phyloP scores from a whole-genome alignment of 306 rosid species.

The Pueraria montana region DNA sequence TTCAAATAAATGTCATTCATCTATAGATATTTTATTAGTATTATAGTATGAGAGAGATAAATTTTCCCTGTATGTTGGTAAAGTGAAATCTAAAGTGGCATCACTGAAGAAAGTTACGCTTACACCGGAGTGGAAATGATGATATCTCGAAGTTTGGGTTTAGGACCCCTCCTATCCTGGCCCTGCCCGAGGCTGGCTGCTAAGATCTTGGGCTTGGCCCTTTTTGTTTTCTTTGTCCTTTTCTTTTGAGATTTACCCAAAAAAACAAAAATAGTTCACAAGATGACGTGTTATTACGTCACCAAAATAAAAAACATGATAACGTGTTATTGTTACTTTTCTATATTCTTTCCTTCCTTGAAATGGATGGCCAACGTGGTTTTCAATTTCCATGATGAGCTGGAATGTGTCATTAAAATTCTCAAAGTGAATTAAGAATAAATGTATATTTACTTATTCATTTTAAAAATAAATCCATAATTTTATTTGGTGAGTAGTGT shows the following conservation, averaged over 20 bases:
- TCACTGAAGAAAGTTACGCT: background rate
- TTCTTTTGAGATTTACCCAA: background rate
- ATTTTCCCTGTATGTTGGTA: background rate
- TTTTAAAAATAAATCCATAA: no score
- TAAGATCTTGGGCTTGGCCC: background rate
- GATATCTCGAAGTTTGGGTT: slow-evolving; percentile 1
- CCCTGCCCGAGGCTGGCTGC: background rate
- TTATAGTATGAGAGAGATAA: background rate
- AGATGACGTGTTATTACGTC: background rate
- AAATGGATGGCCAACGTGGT: no score
- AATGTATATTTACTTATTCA: no score
- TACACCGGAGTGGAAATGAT: background rate
- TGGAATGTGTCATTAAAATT: no score
- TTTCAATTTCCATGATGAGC: no score
- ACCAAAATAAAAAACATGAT: background rate
- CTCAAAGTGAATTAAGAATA: no score
- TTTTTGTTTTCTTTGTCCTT: background rate
- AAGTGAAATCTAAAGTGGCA: background rate
- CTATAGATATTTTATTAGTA: no score
- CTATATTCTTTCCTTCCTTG: no score
- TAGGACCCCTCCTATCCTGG: background rate
- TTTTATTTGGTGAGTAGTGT: no score
- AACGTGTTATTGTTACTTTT: no score
- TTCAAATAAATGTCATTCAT: no score
- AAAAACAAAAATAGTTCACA: background rate